Evolutionary conservation across 257 asterid genomes (phyloP).

Genomic region (Solanum ossicruentum): DNA sequence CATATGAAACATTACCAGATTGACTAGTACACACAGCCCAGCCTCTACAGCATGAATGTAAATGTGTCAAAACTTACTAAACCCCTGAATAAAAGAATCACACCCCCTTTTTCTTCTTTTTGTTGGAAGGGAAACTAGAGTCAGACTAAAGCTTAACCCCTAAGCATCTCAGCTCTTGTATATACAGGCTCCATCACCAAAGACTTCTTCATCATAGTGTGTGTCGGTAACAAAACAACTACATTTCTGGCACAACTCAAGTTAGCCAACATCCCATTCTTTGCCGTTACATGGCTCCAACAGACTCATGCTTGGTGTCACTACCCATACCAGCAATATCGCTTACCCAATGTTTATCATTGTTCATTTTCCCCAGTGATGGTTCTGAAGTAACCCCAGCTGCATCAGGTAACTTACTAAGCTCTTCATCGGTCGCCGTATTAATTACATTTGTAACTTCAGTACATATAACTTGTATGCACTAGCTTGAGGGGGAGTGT

Average conservation of each 20-base stretch:
- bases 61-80: neutral
- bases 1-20: neutral
- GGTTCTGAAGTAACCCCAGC: neutral
- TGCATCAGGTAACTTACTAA: neutral
- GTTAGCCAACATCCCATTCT: conserved; percentile 27
- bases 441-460: no score
- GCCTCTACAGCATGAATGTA: neutral
- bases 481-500: no score
- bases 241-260: conserved; percentile 10
- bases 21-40: neutral
- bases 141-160: neutral
- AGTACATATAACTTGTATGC: no score
- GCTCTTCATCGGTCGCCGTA: no score
- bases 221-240: conserved; percentile 26
- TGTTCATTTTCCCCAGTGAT: neutral
- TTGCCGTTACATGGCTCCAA: conserved; percentile 11
- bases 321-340: neutral
- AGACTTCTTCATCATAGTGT: conserved; percentile 39
- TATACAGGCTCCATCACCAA: conserved; percentile 26
- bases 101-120: neutral
- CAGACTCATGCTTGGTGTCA: neutral
- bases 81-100: neutral
- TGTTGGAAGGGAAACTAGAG: neutral
- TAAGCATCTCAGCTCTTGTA: conserved; percentile 8
- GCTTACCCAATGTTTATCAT: conserved; percentile 1